Conservation (phyloP, 2,329 filamentous ascomycete species). For the Alternaria hordeiaustralica region DNA sequence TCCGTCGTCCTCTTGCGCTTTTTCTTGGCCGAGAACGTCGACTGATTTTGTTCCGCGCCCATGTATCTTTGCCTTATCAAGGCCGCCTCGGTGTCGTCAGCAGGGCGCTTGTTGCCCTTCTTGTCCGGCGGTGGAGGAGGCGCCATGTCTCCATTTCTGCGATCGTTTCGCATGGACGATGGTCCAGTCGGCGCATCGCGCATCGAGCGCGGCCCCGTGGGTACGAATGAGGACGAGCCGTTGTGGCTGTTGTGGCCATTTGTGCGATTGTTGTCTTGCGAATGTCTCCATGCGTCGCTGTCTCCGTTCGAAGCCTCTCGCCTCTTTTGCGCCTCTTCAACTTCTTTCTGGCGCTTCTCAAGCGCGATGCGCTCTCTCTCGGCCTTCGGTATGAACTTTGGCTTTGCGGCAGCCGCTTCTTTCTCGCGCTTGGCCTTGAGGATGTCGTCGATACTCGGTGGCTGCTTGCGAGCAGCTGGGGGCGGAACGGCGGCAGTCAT, state of each 20-base stretch:
- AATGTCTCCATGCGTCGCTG: constrained; percentile 3
- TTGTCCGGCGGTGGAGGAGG: constrained; percentile 56
- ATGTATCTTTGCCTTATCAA: constrained; percentile 85
- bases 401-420: constrained; percentile 83
- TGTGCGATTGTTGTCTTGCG: constrained; percentile 10
- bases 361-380: constrained; percentile 80
- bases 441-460: constrained; percentile 84
- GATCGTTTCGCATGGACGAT: constrained; percentile 64
- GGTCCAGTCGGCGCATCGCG: constrained; percentile 71
- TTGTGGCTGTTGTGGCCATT: constrained; percentile 16
- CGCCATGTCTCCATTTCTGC: constrained; percentile 57
- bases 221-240: constrained; percentile 53
- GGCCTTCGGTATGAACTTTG: constrained; percentile 84
- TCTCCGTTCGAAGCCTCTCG: constrained; percentile 48
- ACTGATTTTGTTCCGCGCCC: constrained; percentile 85
- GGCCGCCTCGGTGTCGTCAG: constrained; percentile 72
- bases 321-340: constrained; percentile 64
- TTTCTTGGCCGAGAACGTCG: constrained; percentile 93
- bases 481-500: constrained; percentile 13
- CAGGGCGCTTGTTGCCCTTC: constrained; percentile 37
- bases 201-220: constrained; percentile 77
- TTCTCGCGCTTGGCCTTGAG: constrained; percentile 84
- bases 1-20: constrained; percentile 91
- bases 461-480: constrained; percentile 53
- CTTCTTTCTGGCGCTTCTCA: constrained; percentile 77